A percentile compares a stretch with the other conserved stretches of the same genome.
Conservation (phyloP, 2,329 filamentous ascomycete species). For the Colletotrichum kahawae region DNA sequence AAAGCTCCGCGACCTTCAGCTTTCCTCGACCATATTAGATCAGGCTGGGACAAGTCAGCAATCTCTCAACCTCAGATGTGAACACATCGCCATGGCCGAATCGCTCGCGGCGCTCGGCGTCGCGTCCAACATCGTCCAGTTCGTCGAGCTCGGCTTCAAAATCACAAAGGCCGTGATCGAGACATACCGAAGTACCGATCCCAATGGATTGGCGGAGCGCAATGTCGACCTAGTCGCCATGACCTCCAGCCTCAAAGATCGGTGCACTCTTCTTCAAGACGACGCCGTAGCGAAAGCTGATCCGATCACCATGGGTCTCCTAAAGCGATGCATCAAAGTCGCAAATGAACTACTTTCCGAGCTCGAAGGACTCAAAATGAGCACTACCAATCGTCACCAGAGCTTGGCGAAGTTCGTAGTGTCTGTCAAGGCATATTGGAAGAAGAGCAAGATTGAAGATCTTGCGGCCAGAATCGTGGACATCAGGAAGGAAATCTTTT, state of each 20-base stretch:
- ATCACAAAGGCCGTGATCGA: background rate
- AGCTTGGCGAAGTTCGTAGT: background rate
- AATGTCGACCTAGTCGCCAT: background rate
- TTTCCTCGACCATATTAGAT: background rate
- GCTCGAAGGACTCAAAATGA: background rate
- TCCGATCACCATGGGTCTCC: background rate
- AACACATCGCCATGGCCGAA: background rate
- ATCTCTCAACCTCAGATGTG: background rate
- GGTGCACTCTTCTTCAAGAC: background rate
- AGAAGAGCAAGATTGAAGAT: background rate
- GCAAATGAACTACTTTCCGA: background rate
- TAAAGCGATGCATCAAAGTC: background rate
- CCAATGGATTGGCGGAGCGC: background rate
- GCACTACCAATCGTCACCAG: background rate
- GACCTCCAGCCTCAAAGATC: background rate
- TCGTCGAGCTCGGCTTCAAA: conserved; percentile 10
- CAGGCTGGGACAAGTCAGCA: background rate
- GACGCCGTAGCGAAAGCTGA: background rate
- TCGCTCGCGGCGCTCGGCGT: conserved; percentile 46
- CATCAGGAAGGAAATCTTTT: background rate
- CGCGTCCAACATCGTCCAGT: conserved; percentile 9
- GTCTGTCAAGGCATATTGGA: background rate
- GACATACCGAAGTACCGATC: background rate
- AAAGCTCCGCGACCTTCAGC: background rate
- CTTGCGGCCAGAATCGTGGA: background rate